Conservation (phyloP, 768 basidiomycete species). For the Holtermannia corniformis region DNA sequence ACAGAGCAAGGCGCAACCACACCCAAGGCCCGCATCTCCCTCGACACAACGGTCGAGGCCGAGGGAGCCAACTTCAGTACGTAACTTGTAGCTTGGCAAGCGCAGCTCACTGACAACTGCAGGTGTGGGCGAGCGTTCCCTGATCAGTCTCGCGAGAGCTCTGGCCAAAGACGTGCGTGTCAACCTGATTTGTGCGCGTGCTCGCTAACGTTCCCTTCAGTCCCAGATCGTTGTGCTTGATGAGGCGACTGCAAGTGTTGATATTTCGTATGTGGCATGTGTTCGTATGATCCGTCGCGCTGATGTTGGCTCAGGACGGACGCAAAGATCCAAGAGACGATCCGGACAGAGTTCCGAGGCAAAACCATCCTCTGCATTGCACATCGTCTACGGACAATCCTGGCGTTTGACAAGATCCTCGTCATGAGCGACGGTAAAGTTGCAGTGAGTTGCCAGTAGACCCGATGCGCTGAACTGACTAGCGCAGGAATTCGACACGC, state of each 20-base stretch:
- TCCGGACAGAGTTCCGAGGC: conserved; percentile 72
- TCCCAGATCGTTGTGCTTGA: conserved; percentile 53
- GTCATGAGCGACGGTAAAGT: conserved; percentile 75
- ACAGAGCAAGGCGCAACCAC: neutral
- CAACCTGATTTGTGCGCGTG: conserved; percentile 49
- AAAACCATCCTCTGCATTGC: conserved; percentile 81
- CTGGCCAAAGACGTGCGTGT: conserved; percentile 69
- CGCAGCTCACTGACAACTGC: neutral
- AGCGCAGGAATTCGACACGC: conserved; percentile 64
- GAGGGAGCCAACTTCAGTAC: conserved; percentile 63
- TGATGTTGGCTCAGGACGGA: conserved; percentile 86
- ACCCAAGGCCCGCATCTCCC: conserved; percentile 45
- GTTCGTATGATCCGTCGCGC: conserved; percentile 22
- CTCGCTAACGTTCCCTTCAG: neutral
- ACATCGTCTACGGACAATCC: conserved; percentile 77
- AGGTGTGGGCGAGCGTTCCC: conserved; percentile 56
- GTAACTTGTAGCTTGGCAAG: neutral
- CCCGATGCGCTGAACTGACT: conserved; percentile 12
- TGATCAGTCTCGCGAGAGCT: conserved; percentile 80
- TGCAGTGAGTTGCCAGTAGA: conserved; percentile 46
- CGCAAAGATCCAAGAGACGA: conserved; percentile 81
- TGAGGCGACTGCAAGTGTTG: conserved; percentile 85
- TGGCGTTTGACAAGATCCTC: conserved; percentile 77
- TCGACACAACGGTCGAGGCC: conserved; percentile 75
- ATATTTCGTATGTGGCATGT: conserved; percentile 41